A percentile compares a stretch with the other conserved stretches of the same genome.
These are phyloP conservation scores for Xerocomellus amylosporus DNA, from an alignment of 768 basidiomycete genomes.

Conservation along the genomic window DNA sequence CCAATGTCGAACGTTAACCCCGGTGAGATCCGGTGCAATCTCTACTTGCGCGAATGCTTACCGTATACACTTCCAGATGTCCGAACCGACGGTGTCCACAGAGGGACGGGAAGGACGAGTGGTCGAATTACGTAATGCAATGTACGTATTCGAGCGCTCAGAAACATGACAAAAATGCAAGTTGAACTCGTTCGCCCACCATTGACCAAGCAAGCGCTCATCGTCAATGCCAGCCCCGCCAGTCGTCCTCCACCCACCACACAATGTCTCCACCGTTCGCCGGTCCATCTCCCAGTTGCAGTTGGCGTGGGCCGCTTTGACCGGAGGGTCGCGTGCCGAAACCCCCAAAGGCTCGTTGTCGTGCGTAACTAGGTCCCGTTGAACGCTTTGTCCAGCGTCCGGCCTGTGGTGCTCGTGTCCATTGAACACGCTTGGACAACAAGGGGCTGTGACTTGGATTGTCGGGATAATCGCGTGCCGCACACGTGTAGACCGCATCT, in stretches of 20 bases:
- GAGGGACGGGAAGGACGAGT: too few species aligned
- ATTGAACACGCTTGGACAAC: slow-evolving; percentile 16
- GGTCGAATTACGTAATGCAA: slow-evolving; percentile 11
- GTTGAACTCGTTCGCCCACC: slow-evolving; percentile 4
- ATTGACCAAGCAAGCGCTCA: not conserved
- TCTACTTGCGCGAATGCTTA: not conserved
- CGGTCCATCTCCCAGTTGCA: not conserved
- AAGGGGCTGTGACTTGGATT: slow-evolving; percentile 6
- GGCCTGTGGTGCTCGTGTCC: not conserved
- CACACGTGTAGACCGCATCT: slow-evolving; percentile 33
- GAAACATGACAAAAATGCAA: not conserved
- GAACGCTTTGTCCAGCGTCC: slow-evolving; percentile 13
- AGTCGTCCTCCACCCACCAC: not conserved
- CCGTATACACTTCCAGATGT: slow-evolving; percentile 2
- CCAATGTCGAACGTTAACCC: not conserved
- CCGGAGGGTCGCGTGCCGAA: not conserved
- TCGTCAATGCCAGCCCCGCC: not conserved
- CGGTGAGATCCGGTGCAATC: slow-evolving; percentile 4
- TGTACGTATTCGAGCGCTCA: not conserved
- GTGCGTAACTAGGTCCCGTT: not conserved
- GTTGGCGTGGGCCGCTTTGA: slow-evolving; percentile 2
- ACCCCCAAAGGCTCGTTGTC: not conserved
- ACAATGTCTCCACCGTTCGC: not conserved
- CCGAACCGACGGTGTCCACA: not conserved
- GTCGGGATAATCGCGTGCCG: slow-evolving; percentile 31